Conservation (phyloP, 192 early-diverging fungal genomes). For the Dissophora globulifera region DNA sequence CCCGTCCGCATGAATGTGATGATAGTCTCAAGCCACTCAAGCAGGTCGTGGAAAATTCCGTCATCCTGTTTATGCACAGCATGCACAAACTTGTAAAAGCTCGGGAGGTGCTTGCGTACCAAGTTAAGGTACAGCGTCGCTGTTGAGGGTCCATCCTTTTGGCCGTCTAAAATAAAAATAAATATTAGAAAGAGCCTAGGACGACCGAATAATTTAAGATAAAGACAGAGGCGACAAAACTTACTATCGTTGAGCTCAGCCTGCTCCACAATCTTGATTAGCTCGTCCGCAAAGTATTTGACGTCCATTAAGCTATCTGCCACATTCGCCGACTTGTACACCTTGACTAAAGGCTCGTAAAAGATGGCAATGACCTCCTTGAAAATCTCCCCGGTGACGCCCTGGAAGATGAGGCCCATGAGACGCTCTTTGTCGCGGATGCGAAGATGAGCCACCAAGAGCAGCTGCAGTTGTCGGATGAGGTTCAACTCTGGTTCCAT, state of each 20-base stretch:
- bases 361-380: conserved; percentile 67
- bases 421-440: conserved; percentile 62
- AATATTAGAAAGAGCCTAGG: too few species aligned
- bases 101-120: conserved; percentile 58
- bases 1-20: conserved; percentile 56
- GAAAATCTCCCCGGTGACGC: conserved; percentile 63
- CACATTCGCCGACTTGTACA: conserved; percentile 69
- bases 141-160: conserved; percentile 21
- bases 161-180: background rate
- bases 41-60: conserved; percentile 59
- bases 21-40: conserved; percentile 57
- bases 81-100: conserved; percentile 67
- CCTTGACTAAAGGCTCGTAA: conserved; percentile 65
- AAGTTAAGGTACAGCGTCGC: conserved; percentile 58
- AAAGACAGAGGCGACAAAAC: background rate
- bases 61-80: conserved; percentile 61
- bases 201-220: too few species aligned
- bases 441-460: conserved; percentile 59
- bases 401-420: conserved; percentile 62
- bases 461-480: conserved; percentile 51
- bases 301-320: conserved; percentile 61
- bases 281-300: conserved; percentile 62
- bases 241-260: conserved; percentile 37
- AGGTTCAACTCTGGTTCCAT: conserved; percentile 12
- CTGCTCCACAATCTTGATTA: conserved; percentile 64